A percentile compares a stretch with the other conserved stretches of the same genome.
Evolutionary conservation across 495 filamentous ascomycete species (phyloP).

Genomic region (Penicillium lividum): DNA sequence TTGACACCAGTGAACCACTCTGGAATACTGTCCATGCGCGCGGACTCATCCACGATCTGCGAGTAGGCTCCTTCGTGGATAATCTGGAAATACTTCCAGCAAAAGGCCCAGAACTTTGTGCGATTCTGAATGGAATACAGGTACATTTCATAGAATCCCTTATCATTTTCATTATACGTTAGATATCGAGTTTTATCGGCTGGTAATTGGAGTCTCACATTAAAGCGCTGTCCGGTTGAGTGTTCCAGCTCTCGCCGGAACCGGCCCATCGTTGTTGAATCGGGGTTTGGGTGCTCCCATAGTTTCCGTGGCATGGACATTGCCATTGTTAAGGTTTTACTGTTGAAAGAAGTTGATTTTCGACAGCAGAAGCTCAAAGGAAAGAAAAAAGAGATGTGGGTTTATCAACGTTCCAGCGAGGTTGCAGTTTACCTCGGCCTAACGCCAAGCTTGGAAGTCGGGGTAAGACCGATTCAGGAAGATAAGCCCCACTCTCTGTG

Average conservation of each 20-base stretch:
- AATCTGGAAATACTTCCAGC: conserved; percentile 21
- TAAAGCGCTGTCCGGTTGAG: conserved; percentile 16
- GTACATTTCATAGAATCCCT: conserved; percentile 11
- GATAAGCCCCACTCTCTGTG: too few relatives aligned
- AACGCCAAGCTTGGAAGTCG: too few relatives aligned
- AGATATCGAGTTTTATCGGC: neutral
- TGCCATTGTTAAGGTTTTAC: conserved; percentile 11
- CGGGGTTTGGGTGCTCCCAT: conserved; percentile 65
- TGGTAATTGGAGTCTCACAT: conserved; percentile 13
- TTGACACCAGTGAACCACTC: conserved; percentile 53
- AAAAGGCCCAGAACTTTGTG: conserved; percentile 18
- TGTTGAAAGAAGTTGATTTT: neutral
- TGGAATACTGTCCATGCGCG: conserved; percentile 20
- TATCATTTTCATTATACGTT: neutral
- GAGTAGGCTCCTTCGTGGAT: conserved; percentile 18
- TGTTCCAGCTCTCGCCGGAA: conserved; percentile 46
- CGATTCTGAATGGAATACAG: conserved; percentile 15
- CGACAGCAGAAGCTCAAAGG: neutral
- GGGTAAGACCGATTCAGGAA: too few relatives aligned
- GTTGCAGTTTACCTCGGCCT: too few relatives aligned
- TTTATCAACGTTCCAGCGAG: too few relatives aligned
- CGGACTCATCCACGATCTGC: conserved; percentile 13
- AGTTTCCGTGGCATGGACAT: conserved; percentile 38
- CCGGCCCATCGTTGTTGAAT: conserved; percentile 61
- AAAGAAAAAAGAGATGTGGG: too few relatives aligned